Evolutionary conservation across 129 eudicot species (phyloP), one percentile per base, ranked within the genome.

Genomic region (Pulicaria dysenterica): DNA sequence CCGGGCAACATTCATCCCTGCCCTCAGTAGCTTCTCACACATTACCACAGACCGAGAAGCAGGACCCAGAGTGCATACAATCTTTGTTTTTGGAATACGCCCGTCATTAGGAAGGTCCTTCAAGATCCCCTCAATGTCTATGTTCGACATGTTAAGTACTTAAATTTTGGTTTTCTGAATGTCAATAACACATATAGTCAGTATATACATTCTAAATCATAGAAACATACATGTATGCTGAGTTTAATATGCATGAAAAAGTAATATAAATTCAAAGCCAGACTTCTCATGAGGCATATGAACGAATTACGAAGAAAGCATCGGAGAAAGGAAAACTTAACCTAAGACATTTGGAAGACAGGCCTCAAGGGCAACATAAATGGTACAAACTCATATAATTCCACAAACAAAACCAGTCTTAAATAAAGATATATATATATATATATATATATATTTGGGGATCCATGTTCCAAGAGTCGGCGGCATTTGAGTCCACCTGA

Each of bases 1-100:
- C 41, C 95, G 69, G 6, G 95, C 95, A 56, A 91, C 97, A 68
- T 88, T 91, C 97, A 91, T 91, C 5, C 97, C 97, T 7, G 97
- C 97, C 65, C 84, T 77, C 41, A 88, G 85, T 15, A 91, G 96
- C 84, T 91, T 91, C 82, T 91, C 97, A 43, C 88, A 57, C 95
- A 88, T 91, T 4, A 72, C 81, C 61, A 91, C 96, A 4, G 97
- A 80, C 39, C 96, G 83, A 47, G 97, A 91, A 58, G 97, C 88
- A 0, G 97, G 97, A 0, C 97, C 97, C 64, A 91, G 43, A 11
- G 97, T 91, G 86, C 97, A 91, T 5, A 91, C 97, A 36, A 91
- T 91, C 82, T 91, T 91, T 36, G 97, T 91, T 88, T 91, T 91
- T 0, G 86, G 86, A 49, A 88, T 65, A 34, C 88, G 85, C 2